Evolutionary conservation across 176 grass and related monocot genomes (phyloP).

Genomic region (Urochloa ruziziensis): DNA sequence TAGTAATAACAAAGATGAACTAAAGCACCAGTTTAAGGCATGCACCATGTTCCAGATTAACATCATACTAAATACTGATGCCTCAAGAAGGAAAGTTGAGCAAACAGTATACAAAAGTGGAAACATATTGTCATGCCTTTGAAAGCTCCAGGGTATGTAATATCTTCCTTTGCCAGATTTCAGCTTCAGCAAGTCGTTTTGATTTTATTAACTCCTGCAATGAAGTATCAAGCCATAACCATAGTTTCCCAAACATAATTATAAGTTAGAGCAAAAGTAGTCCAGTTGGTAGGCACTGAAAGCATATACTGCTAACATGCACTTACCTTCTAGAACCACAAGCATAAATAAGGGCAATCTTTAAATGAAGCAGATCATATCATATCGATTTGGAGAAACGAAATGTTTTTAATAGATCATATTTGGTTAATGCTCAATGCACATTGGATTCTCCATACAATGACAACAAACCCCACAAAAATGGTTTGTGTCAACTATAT

Average conservation of each 20-base stretch:
- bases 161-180: slow-evolving; percentile 92
- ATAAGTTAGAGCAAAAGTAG: neutral
- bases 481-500: neutral
- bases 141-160: slow-evolving; percentile 78
- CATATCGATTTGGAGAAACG: neutral
- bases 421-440: neutral
- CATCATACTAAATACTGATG: neutral
- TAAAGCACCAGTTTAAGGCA: neutral
- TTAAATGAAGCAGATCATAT: neutral
- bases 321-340: neutral
- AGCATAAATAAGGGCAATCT: neutral
- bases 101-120: neutral
- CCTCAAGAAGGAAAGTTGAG: slow-evolving; percentile 12
- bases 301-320: too few relatives aligned
- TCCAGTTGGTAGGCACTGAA: too few relatives aligned
- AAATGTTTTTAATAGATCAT: neutral
- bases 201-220: slow-evolving; percentile 70
- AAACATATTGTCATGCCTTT: slow-evolving; percentile 42
- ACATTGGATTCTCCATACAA: neutral
- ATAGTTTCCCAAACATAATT: neutral
- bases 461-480: neutral
- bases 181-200: slow-evolving; percentile 66
- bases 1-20: neutral
- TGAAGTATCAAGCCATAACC: slow-evolving; percentile 24
- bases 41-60: neutral